These are phyloP conservation scores for Gentiana macrophylla DNA, from an alignment of 257 asterid species.

Conservation along the genomic window DNA sequence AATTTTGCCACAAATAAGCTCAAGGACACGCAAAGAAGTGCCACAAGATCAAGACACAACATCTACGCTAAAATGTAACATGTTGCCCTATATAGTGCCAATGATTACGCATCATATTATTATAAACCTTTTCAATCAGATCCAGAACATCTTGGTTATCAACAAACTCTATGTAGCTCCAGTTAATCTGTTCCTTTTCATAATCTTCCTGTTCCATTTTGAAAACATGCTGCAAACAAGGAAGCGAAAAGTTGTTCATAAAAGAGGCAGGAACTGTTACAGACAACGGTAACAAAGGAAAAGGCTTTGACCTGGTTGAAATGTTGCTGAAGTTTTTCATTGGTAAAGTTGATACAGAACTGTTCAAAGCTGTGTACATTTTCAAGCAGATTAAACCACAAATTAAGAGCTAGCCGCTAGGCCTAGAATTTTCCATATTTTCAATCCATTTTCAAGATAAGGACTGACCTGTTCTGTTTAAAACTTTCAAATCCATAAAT, in stretches of 20 bases:
- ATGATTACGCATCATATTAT: slow-evolving; percentile 1
- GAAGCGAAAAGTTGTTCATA: slow-evolving; percentile 15
- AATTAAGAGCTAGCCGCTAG: no score
- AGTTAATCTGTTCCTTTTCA: slow-evolving; percentile 87
- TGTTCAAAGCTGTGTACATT: slow-evolving; percentile 76
- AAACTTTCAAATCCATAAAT: slow-evolving; percentile 97
- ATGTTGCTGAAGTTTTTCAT: slow-evolving; percentile 98
- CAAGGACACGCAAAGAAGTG: no score
- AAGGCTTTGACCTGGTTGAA: slow-evolving; percentile 76
- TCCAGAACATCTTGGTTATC: slow-evolving; percentile 99
- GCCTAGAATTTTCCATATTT: not conserved
- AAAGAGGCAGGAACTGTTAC: slow-evolving; percentile 11
- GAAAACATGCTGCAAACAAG: slow-evolving; percentile 79
- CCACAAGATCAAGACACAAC: not conserved
- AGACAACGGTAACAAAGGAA: slow-evolving; percentile 14
- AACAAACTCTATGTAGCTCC: slow-evolving; percentile 99
- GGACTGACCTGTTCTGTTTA: slow-evolving; percentile 47
- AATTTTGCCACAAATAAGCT: slow-evolving; percentile 5
- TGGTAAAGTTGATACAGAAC: slow-evolving; percentile 96
- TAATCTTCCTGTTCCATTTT: slow-evolving; percentile 99
- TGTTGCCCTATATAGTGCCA: not conserved
- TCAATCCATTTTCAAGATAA: slow-evolving; percentile 1
- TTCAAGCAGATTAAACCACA: not conserved
- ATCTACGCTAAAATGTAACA: not conserved
- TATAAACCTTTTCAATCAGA: slow-evolving; percentile 83